Conservation (phyloP, 164 flowering plant species). For the Kingdonia uniflora region DNA sequence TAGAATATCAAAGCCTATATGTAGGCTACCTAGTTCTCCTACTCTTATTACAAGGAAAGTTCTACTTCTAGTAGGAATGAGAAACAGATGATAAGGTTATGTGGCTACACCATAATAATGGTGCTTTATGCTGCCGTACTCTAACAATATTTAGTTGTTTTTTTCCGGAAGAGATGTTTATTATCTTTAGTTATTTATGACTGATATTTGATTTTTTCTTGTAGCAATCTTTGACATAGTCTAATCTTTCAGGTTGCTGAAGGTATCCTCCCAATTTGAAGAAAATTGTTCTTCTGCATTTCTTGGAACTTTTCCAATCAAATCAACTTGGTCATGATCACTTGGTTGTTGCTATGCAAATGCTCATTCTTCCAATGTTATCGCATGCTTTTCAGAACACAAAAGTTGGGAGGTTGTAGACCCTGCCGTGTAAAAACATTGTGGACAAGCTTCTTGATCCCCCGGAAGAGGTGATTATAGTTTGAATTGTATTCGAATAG, state of each 20-base stretch:
- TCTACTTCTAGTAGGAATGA: too few relatives aligned
- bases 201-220: too few relatives aligned
- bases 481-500: too few relatives aligned
- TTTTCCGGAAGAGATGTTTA: not conserved
- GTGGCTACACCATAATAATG: too few relatives aligned
- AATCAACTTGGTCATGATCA: conserved; percentile 90
- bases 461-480: conserved; percentile 88
- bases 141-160: not conserved
- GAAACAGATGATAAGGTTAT: too few relatives aligned
- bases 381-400: conserved; percentile 88
- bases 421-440: conserved; percentile 66
- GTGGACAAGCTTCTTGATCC: conserved; percentile 98
- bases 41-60: too few relatives aligned
- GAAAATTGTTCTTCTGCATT: conserved; percentile 67
- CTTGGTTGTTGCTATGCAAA: conserved; percentile 93
- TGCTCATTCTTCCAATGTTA: conserved; percentile 98
- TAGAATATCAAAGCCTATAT: too few relatives aligned
- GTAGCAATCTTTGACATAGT: too few relatives aligned
- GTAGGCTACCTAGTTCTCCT: too few relatives aligned
- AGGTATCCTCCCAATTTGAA: conserved; percentile 87
- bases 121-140: too few relatives aligned
- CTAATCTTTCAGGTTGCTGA: conserved; percentile 68
- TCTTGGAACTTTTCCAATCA: conserved; percentile 75
- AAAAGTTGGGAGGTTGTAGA: conserved; percentile 98
- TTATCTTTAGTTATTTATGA: too few relatives aligned